A percentile compares a stretch with the other conserved stretches of the same genome.
Evolutionary conservation across 2,329 filamentous ascomycete genomes (phyloP).

Genomic region (Reticulascus tulasneorum): DNA sequence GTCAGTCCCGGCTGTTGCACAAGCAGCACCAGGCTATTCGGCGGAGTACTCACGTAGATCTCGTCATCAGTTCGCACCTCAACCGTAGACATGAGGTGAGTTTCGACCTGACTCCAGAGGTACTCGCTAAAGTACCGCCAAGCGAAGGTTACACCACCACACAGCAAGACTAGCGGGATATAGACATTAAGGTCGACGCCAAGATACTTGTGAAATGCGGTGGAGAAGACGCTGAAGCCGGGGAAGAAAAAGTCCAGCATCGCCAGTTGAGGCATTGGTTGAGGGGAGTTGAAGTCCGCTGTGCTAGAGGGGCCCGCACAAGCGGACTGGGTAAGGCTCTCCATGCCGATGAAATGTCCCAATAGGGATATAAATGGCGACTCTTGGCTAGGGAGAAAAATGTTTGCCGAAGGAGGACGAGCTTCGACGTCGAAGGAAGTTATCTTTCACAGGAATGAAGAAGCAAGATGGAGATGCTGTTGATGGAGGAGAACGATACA

Average conservation of each 20-base stretch:
- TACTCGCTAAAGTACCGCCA: slow-evolving; percentile 50
- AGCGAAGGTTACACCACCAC: slow-evolving; percentile 44
- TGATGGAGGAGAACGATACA: no score
- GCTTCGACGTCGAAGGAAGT: not conserved
- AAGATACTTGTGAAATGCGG: slow-evolving; percentile 50
- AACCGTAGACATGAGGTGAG: slow-evolving; percentile 61
- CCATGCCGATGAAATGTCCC: no score
- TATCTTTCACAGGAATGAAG: not conserved
- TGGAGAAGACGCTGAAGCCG: slow-evolving; percentile 56
- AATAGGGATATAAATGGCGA: no score
- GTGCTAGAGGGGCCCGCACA: slow-evolving; percentile 3
- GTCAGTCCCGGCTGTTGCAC: not conserved
- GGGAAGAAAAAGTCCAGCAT: slow-evolving; percentile 63
- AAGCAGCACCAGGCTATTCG: not conserved
- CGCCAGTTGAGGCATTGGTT: slow-evolving; percentile 32
- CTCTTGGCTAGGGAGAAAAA: no score
- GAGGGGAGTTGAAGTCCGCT: not conserved
- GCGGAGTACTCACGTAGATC: slow-evolving; percentile 43
- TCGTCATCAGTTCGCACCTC: slow-evolving; percentile 67
- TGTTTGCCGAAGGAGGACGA: no score
- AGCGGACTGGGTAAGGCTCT: slow-evolving; percentile 1
- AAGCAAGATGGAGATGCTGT: not conserved
- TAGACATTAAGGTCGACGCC: slow-evolving; percentile 61
- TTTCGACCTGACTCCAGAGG: slow-evolving; percentile 42
- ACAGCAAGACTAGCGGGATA: slow-evolving; percentile 51